Conservation (phyloP, 345 rosid species). For the Eucalyptus victrix region DNA sequence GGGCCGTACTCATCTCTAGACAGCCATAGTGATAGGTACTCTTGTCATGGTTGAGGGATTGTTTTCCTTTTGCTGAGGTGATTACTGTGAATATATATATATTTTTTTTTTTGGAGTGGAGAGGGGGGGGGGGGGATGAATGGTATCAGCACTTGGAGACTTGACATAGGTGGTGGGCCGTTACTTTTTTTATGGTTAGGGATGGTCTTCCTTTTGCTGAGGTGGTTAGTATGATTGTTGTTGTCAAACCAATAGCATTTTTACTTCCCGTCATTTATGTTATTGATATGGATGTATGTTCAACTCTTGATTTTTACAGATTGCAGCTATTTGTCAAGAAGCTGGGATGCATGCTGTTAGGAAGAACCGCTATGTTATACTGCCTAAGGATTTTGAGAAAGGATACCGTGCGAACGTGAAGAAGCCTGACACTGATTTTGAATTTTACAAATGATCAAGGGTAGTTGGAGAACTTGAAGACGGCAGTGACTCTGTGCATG, state of each 20-base stretch:
- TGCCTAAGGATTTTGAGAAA: constrained; percentile 96
- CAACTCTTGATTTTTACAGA: constrained; percentile 22
- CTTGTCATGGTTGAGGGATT: neutral
- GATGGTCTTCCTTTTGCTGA: neutral
- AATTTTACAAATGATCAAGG: constrained; percentile 62
- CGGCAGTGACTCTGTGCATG: neutral
- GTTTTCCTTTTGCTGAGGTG: neutral
- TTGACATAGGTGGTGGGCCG: neutral
- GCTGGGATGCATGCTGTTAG: constrained; percentile 99
- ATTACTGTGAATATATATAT: neutral
- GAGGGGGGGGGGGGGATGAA: accelerated
- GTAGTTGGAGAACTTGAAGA: neutral
- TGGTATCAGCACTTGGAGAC: neutral
- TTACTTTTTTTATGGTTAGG: neutral
- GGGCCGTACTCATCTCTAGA: neutral
- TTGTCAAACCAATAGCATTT: neutral
- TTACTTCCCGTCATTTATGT: neutral
- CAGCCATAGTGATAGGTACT: neutral
- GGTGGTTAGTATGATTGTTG: neutral
- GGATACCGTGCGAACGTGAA: constrained; percentile 96
- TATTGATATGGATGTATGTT: neutral
- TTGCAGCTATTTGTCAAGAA: constrained; percentile 96
- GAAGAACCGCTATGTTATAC: constrained; percentile 92
- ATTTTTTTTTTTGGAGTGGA: too few species aligned
- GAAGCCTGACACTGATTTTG: constrained; percentile 98